A percentile compares a stretch with the other conserved stretches of the same genome.
These are phyloP conservation scores for Silene noctiflora DNA, from an alignment of 179 eudicot species.

Conservation along the genomic window DNA sequence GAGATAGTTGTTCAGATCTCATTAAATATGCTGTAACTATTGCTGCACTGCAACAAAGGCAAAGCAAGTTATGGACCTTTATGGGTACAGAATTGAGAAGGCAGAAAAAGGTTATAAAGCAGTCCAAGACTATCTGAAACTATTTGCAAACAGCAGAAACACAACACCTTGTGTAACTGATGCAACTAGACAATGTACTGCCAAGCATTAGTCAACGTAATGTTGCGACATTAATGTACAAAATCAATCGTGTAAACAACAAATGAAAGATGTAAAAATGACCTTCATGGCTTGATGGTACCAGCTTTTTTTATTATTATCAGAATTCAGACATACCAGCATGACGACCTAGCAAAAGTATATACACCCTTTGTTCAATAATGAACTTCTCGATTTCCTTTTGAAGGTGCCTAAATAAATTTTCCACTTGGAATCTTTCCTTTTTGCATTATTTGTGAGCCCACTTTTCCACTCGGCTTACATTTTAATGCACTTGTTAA, in stretches of 20 bases:
- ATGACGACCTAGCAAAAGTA: too few relatives aligned
- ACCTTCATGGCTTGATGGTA: neutral
- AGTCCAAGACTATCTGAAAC: neutral
- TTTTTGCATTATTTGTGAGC: too few relatives aligned
- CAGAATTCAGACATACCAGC: too few relatives aligned
- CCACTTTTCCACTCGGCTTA: too few relatives aligned
- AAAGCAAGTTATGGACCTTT: constrained; percentile 41
- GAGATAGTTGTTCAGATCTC: constrained; percentile 79
- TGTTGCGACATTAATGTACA: neutral
- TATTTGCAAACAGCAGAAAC: constrained; percentile 9
- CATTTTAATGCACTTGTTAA: too few relatives aligned
- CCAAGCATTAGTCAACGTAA: neutral
- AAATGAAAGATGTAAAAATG: neutral
- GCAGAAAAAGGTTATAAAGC: constrained; percentile 12
- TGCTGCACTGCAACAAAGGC: constrained; percentile 83
- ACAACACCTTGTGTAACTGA: constrained; percentile 1
- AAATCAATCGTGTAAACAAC: neutral
- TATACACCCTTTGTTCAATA: too few relatives aligned
- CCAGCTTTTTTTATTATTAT: too few relatives aligned
- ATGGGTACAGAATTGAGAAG: constrained; percentile 28
- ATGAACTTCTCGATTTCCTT: too few relatives aligned
- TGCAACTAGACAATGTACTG: constrained; percentile 1
- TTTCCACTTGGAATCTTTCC: too few relatives aligned
- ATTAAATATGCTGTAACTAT: constrained; percentile 88
- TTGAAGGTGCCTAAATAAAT: too few relatives aligned